Conservation (phyloP, 768 basidiomycete species). For the Boletus bicolor region DNA sequence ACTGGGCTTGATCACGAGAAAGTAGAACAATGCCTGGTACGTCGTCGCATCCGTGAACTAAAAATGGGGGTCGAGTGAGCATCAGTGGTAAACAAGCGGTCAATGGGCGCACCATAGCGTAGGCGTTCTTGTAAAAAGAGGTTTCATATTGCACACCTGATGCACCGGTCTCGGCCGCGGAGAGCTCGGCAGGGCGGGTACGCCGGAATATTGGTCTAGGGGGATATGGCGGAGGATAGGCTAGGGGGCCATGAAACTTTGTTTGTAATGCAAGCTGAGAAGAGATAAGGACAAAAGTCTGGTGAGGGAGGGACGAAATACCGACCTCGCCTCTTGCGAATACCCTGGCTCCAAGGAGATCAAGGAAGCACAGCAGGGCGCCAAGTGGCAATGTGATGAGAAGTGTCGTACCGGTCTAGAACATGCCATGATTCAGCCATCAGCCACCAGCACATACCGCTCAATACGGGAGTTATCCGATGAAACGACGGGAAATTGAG, state of each 20-base stretch:
- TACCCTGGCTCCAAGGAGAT: slow-evolving; percentile 68
- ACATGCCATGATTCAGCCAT: slow-evolving; percentile 12
- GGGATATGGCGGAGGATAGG: slow-evolving; percentile 62
- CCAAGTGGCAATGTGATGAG: slow-evolving; percentile 79
- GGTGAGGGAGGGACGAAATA: background rate
- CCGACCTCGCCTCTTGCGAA: slow-evolving; percentile 71
- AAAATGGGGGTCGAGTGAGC: slow-evolving; percentile 4
- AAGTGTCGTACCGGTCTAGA: slow-evolving; percentile 72
- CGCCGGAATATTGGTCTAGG: slow-evolving; percentile 76
- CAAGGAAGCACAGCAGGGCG: slow-evolving; percentile 71
- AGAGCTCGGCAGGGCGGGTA: slow-evolving; percentile 43
- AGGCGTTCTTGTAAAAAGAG: slow-evolving; percentile 79
- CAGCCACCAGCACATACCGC: slow-evolving; percentile 3
- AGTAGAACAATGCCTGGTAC: slow-evolving; percentile 85
- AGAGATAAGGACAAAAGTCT: slow-evolving; percentile 11
- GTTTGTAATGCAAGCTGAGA: slow-evolving; percentile 62
- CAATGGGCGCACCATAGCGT: slow-evolving; percentile 61
- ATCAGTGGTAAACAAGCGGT: background rate
- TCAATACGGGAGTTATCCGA: background rate
- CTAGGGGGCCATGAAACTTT: slow-evolving; percentile 64
- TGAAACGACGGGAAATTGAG: background rate
- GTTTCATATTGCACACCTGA: slow-evolving; percentile 46
- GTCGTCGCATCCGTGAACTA: slow-evolving; percentile 81
- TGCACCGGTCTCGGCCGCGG: slow-evolving; percentile 48
- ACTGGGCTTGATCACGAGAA: slow-evolving; percentile 80